phyloP scores from a whole-genome alignment of 2,329 filamentous ascomycete species.

The Apiospora arundinis region DNA sequence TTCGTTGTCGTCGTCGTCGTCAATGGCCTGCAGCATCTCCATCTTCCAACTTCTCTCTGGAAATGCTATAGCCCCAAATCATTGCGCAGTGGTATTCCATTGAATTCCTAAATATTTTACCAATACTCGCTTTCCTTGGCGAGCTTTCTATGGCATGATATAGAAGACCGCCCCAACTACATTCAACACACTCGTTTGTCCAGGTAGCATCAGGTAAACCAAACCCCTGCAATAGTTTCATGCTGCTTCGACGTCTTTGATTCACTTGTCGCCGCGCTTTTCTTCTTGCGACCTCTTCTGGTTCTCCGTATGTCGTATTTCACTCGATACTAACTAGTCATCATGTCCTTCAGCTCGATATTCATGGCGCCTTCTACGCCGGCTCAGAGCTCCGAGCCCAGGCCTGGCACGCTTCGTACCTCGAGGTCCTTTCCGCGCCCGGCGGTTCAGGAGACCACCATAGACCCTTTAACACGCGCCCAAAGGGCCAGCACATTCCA shows the following conservation, averaged over 20 bases:
- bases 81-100: background rate
- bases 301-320: background rate
- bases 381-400: constrained; percentile 34
- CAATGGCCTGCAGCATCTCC: background rate
- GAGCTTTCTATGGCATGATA: constrained; percentile 4
- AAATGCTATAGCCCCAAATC: background rate
- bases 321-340: constrained; percentile 3
- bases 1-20: background rate
- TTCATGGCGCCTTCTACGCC: constrained; percentile 36
- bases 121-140: background rate
- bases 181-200: constrained; percentile 16
- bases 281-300: background rate
- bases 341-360: constrained; percentile 23
- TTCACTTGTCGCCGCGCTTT: background rate
- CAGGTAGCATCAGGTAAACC: constrained; percentile 17
- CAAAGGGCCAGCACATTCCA: constrained; percentile 56
- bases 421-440: constrained; percentile 36
- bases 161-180: constrained; percentile 2
- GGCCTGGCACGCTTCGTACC: constrained; percentile 35
- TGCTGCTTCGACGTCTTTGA: background rate
- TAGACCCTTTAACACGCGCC: constrained; percentile 41
- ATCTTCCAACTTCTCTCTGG: background rate
- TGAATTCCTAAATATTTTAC: background rate
- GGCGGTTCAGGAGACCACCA: constrained; percentile 34
- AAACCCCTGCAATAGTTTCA: constrained; percentile 18